These are phyloP conservation scores for Carex arenaria DNA, from an alignment of 202 grass and related monocot genomes.

Conservation along the genomic window DNA sequence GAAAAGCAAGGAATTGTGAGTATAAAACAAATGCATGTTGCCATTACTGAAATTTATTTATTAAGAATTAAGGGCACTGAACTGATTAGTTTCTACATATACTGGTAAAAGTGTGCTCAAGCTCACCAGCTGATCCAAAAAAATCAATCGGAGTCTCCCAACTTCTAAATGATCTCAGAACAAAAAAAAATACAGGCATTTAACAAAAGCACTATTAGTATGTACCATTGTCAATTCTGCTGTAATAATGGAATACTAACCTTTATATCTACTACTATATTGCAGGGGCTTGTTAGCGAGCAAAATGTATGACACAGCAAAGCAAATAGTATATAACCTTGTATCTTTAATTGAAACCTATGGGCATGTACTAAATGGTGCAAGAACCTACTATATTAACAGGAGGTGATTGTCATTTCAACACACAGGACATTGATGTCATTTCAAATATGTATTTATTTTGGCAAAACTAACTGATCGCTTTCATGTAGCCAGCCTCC, in stretches of 20 bases:
- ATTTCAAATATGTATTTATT: neutral
- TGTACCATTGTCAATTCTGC: neutral
- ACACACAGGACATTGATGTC: neutral
- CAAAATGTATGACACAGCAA: conserved; percentile 92
- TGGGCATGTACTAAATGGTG: conserved; percentile 78
- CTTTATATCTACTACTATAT: neutral
- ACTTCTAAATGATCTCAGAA: neutral
- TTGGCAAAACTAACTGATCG: neutral
- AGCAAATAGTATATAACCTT: conserved; percentile 56
- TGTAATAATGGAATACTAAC: neutral
- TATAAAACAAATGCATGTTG: neutral
- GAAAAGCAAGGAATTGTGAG: neutral
- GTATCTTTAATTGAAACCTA: conserved; percentile 65
- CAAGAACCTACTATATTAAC: conserved; percentile 85
- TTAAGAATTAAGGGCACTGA: neutral
- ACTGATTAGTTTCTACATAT: neutral
- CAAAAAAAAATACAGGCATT: neutral
- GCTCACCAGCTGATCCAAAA: neutral
- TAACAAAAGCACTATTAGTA: neutral
- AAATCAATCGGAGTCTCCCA: neutral
- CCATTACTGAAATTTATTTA: neutral
- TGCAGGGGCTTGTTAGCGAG: conserved; percentile 83
- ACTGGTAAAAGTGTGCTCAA: neutral
- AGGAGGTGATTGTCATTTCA: conserved; percentile 49
- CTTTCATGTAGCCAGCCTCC: conserved; percentile 68